phyloP scores from a whole-genome alignment of 1,284 basidiomycete genomes.

The Sutorius eximius region DNA sequence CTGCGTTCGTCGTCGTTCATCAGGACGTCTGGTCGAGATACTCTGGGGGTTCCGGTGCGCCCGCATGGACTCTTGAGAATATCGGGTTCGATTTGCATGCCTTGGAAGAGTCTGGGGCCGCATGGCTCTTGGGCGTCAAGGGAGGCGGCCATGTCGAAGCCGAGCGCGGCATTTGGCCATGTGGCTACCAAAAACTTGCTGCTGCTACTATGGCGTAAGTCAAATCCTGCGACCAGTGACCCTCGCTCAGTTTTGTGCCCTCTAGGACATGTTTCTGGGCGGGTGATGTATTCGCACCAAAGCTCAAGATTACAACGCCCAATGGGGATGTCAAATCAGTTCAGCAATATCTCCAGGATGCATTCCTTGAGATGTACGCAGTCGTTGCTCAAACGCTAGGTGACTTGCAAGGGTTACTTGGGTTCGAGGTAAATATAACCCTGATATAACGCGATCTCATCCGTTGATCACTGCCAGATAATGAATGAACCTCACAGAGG shows the following conservation, averaged over 20 bases:
- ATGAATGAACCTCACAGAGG: constrained; percentile 98
- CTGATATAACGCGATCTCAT: not conserved
- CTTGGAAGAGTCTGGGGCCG: constrained; percentile 79
- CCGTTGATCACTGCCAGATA: constrained; percentile 49
- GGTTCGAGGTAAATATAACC: constrained; percentile 72
- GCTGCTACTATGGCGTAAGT: constrained; percentile 86
- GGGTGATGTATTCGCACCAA: constrained; percentile 82
- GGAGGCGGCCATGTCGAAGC: constrained; percentile 69
- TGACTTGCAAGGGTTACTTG: constrained; percentile 77
- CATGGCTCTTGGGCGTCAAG: constrained; percentile 79
- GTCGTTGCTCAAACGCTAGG: constrained; percentile 69
- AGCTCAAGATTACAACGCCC: constrained; percentile 54
- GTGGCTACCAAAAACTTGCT: constrained; percentile 87
- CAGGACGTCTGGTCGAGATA: constrained; percentile 97
- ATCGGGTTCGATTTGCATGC: constrained; percentile 78
- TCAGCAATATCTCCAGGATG: constrained; percentile 82
- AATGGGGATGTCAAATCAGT: constrained; percentile 59
- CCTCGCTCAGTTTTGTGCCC: constrained; percentile 21
- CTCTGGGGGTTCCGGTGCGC: constrained; percentile 89
- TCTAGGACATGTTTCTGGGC: constrained; percentile 84
- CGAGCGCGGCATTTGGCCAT: constrained; percentile 86
- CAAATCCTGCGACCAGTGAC: not conserved
- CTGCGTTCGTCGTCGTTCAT: constrained; percentile 81
- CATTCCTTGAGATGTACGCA: constrained; percentile 81
- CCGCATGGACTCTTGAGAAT: constrained; percentile 85